A percentile compares a stretch with the other conserved stretches of the same genome.
phyloP scores from a whole-genome alignment of 306 rosid species.

The Cucurbita moschata region DNA sequence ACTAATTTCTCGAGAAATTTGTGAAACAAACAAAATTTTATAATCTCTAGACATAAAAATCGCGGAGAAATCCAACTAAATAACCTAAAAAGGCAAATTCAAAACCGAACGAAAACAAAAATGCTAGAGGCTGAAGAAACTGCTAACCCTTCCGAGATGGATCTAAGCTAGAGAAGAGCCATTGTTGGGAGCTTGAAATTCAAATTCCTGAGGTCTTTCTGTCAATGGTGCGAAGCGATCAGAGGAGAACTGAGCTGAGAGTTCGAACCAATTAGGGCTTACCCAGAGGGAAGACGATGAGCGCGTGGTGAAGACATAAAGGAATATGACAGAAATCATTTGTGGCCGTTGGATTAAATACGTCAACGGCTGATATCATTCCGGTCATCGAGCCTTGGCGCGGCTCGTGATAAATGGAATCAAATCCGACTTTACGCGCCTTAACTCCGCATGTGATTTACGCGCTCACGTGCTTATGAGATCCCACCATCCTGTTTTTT shows the following conservation, averaged over 20 bases:
- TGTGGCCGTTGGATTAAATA: neutral
- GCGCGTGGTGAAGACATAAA: constrained; percentile 4
- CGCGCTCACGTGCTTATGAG: neutral
- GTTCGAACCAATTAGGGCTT: constrained; percentile 10
- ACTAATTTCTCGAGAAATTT: neutral
- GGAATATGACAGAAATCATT: neutral
- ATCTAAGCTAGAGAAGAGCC: constrained; percentile 4
- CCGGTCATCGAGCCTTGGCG: constrained; percentile 1
- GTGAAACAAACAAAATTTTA: neutral
- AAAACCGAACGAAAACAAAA: neutral
- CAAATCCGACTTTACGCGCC: constrained; percentile 2
- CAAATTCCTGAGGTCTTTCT: neutral
- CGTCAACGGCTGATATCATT: neutral
- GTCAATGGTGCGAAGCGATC: neutral
- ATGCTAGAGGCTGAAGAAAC: neutral
- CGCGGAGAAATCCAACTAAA: neutral
- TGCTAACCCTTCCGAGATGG: neutral
- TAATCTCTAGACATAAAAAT: neutral
- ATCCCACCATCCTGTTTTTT: neutral
- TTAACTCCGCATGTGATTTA: neutral
- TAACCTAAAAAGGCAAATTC: neutral
- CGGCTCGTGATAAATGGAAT: neutral
- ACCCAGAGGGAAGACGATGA: neutral
- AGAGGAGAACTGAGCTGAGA: constrained; percentile 4
- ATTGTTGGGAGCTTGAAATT: neutral